These are phyloP conservation scores for Corylus americana DNA, from an alignment of 306 rosid genomes.

Conservation along the genomic window DNA sequence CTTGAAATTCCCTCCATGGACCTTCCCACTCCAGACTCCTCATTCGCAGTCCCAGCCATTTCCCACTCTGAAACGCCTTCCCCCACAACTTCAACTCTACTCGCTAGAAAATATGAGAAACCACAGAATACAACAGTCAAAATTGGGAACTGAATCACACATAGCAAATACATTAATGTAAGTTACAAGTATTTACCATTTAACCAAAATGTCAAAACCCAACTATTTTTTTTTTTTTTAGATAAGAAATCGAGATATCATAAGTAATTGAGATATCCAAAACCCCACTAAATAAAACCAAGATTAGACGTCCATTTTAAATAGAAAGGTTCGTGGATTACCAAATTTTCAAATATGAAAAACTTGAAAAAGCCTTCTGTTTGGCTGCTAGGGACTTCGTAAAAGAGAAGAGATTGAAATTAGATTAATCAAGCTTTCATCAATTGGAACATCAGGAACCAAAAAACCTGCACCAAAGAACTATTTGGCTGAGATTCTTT, in stretches of 20 bases:
- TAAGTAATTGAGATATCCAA: no score
- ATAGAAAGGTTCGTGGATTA: not conserved
- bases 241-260: no score
- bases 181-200: constrained; percentile 4
- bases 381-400: not conserved
- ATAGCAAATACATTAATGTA: constrained; percentile 9
- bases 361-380: constrained; percentile 9
- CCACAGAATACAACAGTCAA: constrained; percentile 4
- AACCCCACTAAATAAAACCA: not conserved
- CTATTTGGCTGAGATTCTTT: not conserved
- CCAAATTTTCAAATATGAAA: not conserved
- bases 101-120: constrained; percentile 32
- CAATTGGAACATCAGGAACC: constrained; percentile 13
- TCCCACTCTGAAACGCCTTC: constrained; percentile 44
- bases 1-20: constrained; percentile 65
- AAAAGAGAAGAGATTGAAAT: constrained; percentile 17
- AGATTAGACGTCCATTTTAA: not conserved
- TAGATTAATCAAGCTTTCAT: constrained; percentile 6
- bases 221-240: no score
- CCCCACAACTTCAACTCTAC: constrained; percentile 45
- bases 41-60: constrained; percentile 86
- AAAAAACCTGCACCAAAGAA: constrained; percentile 11
- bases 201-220: no score
- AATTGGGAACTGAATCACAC: constrained; percentile 30
- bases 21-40: constrained; percentile 77